These are phyloP conservation scores for Cryptococcus jaspeensis DNA, from an alignment of 1,284 basidiomycete genomes.

Conservation along the genomic window DNA sequence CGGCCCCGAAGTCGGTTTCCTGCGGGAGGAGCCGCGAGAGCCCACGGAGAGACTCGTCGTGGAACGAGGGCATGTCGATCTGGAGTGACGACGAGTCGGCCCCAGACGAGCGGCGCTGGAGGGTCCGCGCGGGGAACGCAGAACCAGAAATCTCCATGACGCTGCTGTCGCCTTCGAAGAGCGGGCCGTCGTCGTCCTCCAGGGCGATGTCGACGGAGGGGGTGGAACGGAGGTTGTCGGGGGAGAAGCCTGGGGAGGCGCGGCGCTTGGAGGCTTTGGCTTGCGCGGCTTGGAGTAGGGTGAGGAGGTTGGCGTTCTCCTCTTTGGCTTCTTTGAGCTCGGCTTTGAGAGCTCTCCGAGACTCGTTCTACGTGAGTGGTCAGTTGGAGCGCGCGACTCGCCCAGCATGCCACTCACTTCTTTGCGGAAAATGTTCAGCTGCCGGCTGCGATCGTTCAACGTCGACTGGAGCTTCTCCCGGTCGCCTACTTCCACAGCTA, in stretches of 20 bases:
- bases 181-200: background rate
- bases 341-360: slow-evolving; percentile 24
- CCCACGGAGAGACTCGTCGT: slow-evolving; percentile 11
- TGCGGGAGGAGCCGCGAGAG: background rate
- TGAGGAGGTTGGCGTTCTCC: slow-evolving; percentile 24
- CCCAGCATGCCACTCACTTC: slow-evolving; percentile 20
- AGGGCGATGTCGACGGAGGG: background rate
- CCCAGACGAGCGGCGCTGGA: background rate
- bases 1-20: background rate
- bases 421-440: slow-evolving; percentile 22
- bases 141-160: slow-evolving; percentile 12
- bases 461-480: slow-evolving; percentile 7
- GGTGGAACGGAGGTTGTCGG: background rate
- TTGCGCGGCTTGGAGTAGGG: background rate
- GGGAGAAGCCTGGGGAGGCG: background rate
- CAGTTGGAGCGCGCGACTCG: background rate
- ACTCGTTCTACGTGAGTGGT: slow-evolving; percentile 24
- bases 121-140: background rate
- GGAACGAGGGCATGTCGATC: slow-evolving; percentile 29
- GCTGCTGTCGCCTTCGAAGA: slow-evolving; percentile 5
- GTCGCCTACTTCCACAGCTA: slow-evolving; percentile 16
- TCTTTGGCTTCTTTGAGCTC: slow-evolving; percentile 20
- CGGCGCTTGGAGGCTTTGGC: background rate
- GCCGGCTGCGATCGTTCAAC: slow-evolving; percentile 26
- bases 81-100: slow-evolving; percentile 33